These are phyloP conservation scores for Sugiyamaella grinbergsii DNA, from an alignment of 1,139 yeast genomes.

Conservation along the genomic window DNA sequence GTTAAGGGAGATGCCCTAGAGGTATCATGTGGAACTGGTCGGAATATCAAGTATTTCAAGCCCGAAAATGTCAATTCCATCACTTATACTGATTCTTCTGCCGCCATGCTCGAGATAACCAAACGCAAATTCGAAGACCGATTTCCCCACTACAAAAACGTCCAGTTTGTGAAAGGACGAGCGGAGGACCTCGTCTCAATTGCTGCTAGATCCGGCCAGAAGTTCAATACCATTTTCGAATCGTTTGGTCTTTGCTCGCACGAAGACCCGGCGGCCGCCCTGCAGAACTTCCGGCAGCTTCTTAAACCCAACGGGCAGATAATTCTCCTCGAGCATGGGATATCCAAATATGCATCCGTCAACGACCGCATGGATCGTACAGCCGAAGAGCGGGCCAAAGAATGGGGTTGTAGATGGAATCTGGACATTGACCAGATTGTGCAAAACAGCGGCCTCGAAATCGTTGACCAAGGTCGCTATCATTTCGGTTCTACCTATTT, in stretches of 20 bases:
- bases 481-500: conserved; percentile 85
- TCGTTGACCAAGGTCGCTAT: conserved; percentile 74
- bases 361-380: conserved; percentile 81
- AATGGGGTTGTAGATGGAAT: conserved; percentile 99
- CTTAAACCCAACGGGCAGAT: conserved; percentile 91
- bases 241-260: conserved; percentile 96
- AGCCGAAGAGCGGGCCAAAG: conserved; percentile 78
- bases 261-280: conserved; percentile 83
- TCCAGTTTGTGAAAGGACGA: conserved; percentile 86
- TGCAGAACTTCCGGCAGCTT: conserved; percentile 68
- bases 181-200: conserved; percentile 78
- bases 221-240: conserved; percentile 89
- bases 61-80: conserved; percentile 64
- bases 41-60: conserved; percentile 77
- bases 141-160: conserved; percentile 67
- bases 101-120: conserved; percentile 82
- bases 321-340: conserved; percentile 86
- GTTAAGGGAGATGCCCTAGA: conserved; percentile 87
- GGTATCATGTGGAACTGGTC: conserved; percentile 94
- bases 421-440: conserved; percentile 85
- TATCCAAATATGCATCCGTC: conserved; percentile 76
- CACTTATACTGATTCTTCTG: conserved; percentile 83
- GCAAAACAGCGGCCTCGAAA: conserved; percentile 79
- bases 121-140: conserved; percentile 67
- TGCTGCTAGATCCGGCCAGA: conserved; percentile 49